Evolutionary conservation across 2,329 filamentous ascomycete genomes (phyloP), one percentile per base, ranked within the genome.

Genomic region (Pseudopyricularia cyperi): DNA sequence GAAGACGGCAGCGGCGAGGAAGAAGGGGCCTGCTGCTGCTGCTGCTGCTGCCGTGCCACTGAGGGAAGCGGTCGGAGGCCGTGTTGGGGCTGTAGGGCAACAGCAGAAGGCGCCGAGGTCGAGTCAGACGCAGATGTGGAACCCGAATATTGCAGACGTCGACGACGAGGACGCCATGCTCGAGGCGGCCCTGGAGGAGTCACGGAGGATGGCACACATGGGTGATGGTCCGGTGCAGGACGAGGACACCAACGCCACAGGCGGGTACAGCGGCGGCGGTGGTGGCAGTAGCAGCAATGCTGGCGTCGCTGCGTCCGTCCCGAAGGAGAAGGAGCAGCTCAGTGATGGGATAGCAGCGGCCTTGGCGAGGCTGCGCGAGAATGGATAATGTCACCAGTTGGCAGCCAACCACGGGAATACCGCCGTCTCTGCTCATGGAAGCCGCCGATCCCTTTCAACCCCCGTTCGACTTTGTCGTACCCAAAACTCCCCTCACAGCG

Each of bases 311-410:
- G 32, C 19, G 15, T 15, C 62, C 52, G 52, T 58, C 46, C 37
- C 59, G 19, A 57, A 56, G 39, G 65, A 63, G 55, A 65, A 68
- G 34, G 70, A 76, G 5, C 65, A 72, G 32, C 59, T 84, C 5
- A 73, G 72, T 54, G 77, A 72, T 46, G 79, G 81, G 2, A 66
- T 85, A 47, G 78, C 80, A 46, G 78, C 77, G 32, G 81, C 81
- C 15, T 61, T 85, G 55, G 79, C 79, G 7, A 80, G 68, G 56
- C 63, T 85, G 24, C 69, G 79, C 52, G 68, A 80, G 52, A 67
- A 68, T 28, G 67, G 67, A 26, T 66, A 54, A 59, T 34, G 17
- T 37, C 39, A 44, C 11, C 26, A 14, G 3, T 48, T 19, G 17
- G 9, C 5, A 28, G 15, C 46, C 46, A 30, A 9, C 28, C 28